Conservation (phyloP, 257 asterid genomes). For the Primulina eburnea region DNA sequence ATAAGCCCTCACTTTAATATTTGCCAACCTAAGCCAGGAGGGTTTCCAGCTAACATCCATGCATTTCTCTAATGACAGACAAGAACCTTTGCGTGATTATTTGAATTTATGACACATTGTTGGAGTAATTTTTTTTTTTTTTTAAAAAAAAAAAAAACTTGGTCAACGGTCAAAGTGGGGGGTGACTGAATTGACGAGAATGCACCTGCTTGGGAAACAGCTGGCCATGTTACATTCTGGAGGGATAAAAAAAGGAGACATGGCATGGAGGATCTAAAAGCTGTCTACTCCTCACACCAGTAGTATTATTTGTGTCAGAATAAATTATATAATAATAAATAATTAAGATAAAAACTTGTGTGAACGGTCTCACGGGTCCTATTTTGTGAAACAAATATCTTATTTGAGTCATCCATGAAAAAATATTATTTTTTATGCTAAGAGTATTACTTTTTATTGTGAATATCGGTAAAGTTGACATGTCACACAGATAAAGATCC, state of each 20-base stretch:
- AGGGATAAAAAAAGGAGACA: slow-evolving; percentile 36
- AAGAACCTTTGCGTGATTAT: not conserved
- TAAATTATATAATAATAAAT: no score
- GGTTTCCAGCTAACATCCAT: slow-evolving; percentile 41
- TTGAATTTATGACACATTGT: not conserved
- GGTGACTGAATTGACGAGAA: not conserved
- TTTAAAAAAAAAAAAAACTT: not conserved
- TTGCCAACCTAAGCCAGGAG: slow-evolving; percentile 44
- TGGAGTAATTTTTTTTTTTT: not conserved
- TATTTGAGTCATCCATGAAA: no score
- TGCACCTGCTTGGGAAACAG: slow-evolving; percentile 39
- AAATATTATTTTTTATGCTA: no score
- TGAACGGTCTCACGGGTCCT: no score
- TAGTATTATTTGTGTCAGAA: not conserved
- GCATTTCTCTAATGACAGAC: not conserved
- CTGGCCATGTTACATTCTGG: slow-evolving; percentile 47
- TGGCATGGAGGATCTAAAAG: slow-evolving; percentile 42
- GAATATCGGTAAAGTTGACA: no score
- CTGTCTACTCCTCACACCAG: slow-evolving; percentile 37
- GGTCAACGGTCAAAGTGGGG: slow-evolving; percentile 41
- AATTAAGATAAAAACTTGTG: no score
- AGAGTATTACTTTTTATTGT: no score
- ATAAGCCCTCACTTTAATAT: not conserved
- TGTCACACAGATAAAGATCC: no score
- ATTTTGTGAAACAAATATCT: no score